Conservation (phyloP, 2,329 filamentous ascomycete genomes). For the Fusarium oxysporum region DNA sequence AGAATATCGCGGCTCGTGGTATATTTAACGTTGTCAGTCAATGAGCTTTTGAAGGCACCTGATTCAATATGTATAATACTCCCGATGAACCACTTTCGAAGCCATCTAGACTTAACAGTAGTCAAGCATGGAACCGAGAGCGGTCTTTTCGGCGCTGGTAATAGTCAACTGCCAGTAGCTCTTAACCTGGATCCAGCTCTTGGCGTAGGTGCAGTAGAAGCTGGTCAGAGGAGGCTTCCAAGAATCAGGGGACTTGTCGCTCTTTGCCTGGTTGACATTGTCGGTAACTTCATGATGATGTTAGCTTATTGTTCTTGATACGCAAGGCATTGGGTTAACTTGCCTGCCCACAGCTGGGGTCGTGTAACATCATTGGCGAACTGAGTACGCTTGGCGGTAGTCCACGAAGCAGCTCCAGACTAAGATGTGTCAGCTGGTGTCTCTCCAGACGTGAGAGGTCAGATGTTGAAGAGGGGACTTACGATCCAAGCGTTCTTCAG, state of each 20-base stretch:
- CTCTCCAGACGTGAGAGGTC: not conserved
- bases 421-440: slow-evolving; percentile 46
- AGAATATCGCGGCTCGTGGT: not conserved
- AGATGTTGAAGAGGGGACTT: slow-evolving; percentile 39
- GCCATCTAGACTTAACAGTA: slow-evolving; percentile 41
- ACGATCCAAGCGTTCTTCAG: slow-evolving; percentile 84
- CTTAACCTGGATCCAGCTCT: slow-evolving; percentile 84
- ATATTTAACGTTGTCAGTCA: not conserved
- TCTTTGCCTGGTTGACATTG: slow-evolving; percentile 78
- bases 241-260: slow-evolving; percentile 77
- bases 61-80: not conserved
- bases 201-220: slow-evolving; percentile 84
- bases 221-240: slow-evolving; percentile 79
- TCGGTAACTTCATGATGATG: slow-evolving; percentile 68
- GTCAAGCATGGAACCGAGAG: slow-evolving; percentile 62
- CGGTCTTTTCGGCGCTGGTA: slow-evolving; percentile 77
- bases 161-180: slow-evolving; percentile 75
- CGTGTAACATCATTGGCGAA: slow-evolving; percentile 83
- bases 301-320: not conserved
- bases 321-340: not conserved
- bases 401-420: slow-evolving; percentile 80
- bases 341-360: slow-evolving; percentile 77
- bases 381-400: slow-evolving; percentile 70
- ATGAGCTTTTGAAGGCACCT: not conserved
- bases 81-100: not conserved